These are phyloP conservation scores for Globisporangium sylvaticum DNA, from an alignment of 352 stramenopile genomes.

Conservation along the genomic window DNA sequence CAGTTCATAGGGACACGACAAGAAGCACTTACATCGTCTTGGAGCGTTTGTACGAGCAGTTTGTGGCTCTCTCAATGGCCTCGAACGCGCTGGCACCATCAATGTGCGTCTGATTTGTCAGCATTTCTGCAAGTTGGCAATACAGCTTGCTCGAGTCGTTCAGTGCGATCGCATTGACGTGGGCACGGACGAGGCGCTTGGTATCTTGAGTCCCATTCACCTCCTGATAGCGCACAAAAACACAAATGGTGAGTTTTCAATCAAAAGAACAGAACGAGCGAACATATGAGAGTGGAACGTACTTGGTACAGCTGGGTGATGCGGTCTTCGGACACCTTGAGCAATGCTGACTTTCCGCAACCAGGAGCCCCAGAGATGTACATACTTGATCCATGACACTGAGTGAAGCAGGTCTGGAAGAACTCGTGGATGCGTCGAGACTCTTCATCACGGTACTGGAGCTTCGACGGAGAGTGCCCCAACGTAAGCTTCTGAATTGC, in stretches of 20 bases:
- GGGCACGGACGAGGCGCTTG: slow-evolving; percentile 41
- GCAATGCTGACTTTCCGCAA: slow-evolving; percentile 72
- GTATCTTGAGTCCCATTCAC: slow-evolving; percentile 18
- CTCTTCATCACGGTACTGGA: slow-evolving; percentile 64
- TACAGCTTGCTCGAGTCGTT: slow-evolving; percentile 45
- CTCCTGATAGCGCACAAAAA: slow-evolving; percentile 8
- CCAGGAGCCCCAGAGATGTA: slow-evolving; percentile 79
- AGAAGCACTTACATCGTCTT: slow-evolving; percentile 43
- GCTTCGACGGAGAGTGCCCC: slow-evolving; percentile 35
- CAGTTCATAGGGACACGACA: not conserved
- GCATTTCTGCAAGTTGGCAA: slow-evolving; percentile 45
- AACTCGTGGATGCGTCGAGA: slow-evolving; percentile 48
- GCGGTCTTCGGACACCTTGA: slow-evolving; percentile 46
- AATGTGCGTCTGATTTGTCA: slow-evolving; percentile 45
- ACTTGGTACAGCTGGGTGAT: slow-evolving; percentile 57
- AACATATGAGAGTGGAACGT: slow-evolving; percentile 1
- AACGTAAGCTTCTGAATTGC: slow-evolving; percentile 51
- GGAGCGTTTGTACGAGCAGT: slow-evolving; percentile 33
- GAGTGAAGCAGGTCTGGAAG: slow-evolving; percentile 50
- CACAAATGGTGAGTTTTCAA: not conserved
- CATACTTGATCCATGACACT: slow-evolving; percentile 50
- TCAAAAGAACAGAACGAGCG: not conserved
- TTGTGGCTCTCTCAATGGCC: slow-evolving; percentile 55
- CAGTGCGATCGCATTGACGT: slow-evolving; percentile 77
- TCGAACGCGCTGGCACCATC: slow-evolving; percentile 54